Conservation (phyloP, 2,329 filamentous ascomycete genomes). For the Colletotrichum tabaci region DNA sequence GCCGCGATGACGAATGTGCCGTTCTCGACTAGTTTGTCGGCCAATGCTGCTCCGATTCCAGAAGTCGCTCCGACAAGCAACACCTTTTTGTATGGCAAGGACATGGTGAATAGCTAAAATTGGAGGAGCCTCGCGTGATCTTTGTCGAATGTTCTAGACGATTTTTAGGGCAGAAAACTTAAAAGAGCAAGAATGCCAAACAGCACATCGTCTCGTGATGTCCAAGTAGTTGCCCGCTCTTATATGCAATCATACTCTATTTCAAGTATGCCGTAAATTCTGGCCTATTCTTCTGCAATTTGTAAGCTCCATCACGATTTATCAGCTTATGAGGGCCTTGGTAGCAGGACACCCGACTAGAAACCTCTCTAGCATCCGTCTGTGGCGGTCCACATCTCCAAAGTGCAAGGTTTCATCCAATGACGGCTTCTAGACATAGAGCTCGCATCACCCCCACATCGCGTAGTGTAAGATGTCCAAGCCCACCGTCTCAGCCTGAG, state of each 20-base stretch:
- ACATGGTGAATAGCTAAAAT: too few relatives aligned
- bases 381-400: not conserved
- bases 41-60: conserved; percentile 49
- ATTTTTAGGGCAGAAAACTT: too few relatives aligned
- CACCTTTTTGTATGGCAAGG: conserved; percentile 57
- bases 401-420: conserved; percentile 1
- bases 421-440: not conserved
- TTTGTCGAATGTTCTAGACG: too few relatives aligned
- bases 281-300: not conserved
- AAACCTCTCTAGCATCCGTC: not conserved
- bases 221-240: conserved; percentile 44
- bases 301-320: conserved; percentile 10
- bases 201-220: too few relatives aligned
- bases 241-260: not conserved
- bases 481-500: conserved; percentile 46
- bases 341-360: not conserved
- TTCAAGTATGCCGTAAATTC: not conserved
- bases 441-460: conserved; percentile 25
- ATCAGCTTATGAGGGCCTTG: conserved; percentile 4
- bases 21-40: conserved; percentile 57
- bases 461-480: conserved; percentile 42
- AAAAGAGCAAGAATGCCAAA: too few relatives aligned
- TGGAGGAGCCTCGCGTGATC: too few relatives aligned
- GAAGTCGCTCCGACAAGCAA: conserved; percentile 61
- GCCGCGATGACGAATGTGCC: conserved; percentile 63